Base-by-base conservation (phyloP, 768 basidiomycete species). In the Daedaleopsis sinensis region DNA sequence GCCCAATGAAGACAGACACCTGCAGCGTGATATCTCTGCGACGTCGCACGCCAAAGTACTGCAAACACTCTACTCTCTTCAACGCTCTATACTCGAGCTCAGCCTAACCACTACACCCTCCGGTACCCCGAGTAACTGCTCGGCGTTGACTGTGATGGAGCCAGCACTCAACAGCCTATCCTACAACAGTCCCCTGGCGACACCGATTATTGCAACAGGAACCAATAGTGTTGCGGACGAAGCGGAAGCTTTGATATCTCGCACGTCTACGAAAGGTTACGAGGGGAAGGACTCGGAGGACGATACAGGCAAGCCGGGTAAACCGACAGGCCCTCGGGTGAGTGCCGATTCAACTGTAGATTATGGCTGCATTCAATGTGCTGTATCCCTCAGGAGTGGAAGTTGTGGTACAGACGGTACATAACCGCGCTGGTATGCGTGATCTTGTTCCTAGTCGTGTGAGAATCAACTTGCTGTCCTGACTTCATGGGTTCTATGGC, bases 391-490 rank as follows among this genome's bases (percentile, higher is more conserved):
- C 24, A 55, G 54, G 23, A 55, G 2, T 55, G 54, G 54, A 18
- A 24, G 54, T 35, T 7, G 9, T 55, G 54, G 54, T 55, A 55
- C 43, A 38, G 23, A 23, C 39, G 54, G 24, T 55, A 55, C n/a
- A 11, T 55, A 3, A 43, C 42, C 5, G 35, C 27, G 9, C 21
- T 55, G 15, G 54, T 23, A 8, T 46, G 55, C 27, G 39, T 35
- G 16, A 27, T 47, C 36, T 50, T 48, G 35, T 59, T 43, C 53
- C 24, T n/a, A 38, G 62, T 37, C 47, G 63, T 70, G 46, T 66
- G 51, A 46, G 27, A 21, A 15, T 1, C 27, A 32, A 3, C 27
- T 32, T 32, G 7, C 27, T 32, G n/a, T n/a, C n/a, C n/a, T n/a
- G n/a, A n/a, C n/a, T 32, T 23, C 21, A n/a, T 27, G 11, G 36